Evolutionary conservation across 345 rosid species (phyloP), one percentile per base, ranked within the genome.

Genomic region (Citrus australasica): DNA sequence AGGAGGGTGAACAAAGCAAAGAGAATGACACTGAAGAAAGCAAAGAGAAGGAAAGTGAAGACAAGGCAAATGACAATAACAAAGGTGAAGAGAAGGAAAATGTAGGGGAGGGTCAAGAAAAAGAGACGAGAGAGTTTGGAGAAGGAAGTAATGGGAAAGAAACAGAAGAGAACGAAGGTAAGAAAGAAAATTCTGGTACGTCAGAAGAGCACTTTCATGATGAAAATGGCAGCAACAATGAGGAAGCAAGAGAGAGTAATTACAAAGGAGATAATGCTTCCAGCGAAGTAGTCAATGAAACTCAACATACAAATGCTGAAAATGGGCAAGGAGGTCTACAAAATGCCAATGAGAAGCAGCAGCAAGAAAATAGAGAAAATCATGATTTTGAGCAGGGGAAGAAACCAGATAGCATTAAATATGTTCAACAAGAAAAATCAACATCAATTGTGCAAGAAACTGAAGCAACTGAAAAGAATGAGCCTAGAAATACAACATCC

Each of bases 191-290:
- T 70, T 71, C 82, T 9, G 79, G 78, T 61, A 78, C 88, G 14
- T 71, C 78, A 11, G 82, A 80, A 11, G 83, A 80, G 75, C 86
- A 74, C 69, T 86, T 80, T 74, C 72, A 77, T 59, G 91, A 77
- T 79, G 90, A 88, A 86, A 80, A 81, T 82, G 87, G 85, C 42
- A 73, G 67, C 42, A 82, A 66, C 55, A 78, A 48, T 74, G 89
- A 88, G 71, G 91, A 86, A 81, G 90, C 92, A 38, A 89, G 98
- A 79, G 98, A 92, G 87, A 89, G 84, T 80, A 84, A 92, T 76
- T 92, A 93, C 84, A 89, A 89, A 30, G 96, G 94, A 58, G 94
- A 93, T 80, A 92, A 92, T 90, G 94, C 94, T 37, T 92, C 94
- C 16, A 90, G 96, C 62, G 94, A 91, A 76, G 94, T 92, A 9